Evolutionary conservation across 768 basidiomycete genomes (phyloP).

Genomic region (Termitomyces sp.): DNA sequence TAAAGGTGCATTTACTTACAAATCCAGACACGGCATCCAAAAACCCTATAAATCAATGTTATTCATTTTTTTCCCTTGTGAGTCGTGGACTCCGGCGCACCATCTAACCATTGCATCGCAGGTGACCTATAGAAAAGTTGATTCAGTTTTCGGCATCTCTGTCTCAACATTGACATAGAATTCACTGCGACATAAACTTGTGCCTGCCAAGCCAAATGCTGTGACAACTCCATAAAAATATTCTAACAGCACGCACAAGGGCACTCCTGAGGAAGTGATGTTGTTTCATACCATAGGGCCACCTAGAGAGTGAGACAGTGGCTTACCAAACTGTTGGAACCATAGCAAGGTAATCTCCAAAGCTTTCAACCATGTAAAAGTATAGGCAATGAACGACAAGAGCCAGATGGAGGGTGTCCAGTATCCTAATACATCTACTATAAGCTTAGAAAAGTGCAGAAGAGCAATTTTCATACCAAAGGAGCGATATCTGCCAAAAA

Average conservation of each 20-base stretch:
- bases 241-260: not conserved
- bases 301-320: not conserved
- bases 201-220: not conserved
- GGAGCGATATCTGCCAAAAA: not conserved
- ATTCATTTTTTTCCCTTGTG: not conserved
- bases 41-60: not conserved
- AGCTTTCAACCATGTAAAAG: not conserved
- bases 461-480: not conserved
- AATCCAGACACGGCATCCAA: not conserved
- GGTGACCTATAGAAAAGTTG: not conserved
- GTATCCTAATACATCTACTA: not conserved
- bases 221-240: not conserved
- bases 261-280: not conserved
- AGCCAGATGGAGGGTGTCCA: constrained; percentile 2
- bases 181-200: not conserved
- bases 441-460: not conserved
- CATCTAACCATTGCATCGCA: not conserved
- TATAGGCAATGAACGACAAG: not conserved
- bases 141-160: not conserved
- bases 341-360: not conserved
- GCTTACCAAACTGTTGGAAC: not conserved
- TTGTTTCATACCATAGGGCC: not conserved
- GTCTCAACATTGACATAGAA: not conserved
- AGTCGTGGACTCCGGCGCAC: not conserved
- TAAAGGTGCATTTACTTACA: not conserved